These are phyloP conservation scores for Microstegium vimineum DNA, from an alignment of 176 grass and related monocot species.

Conservation along the genomic window DNA sequence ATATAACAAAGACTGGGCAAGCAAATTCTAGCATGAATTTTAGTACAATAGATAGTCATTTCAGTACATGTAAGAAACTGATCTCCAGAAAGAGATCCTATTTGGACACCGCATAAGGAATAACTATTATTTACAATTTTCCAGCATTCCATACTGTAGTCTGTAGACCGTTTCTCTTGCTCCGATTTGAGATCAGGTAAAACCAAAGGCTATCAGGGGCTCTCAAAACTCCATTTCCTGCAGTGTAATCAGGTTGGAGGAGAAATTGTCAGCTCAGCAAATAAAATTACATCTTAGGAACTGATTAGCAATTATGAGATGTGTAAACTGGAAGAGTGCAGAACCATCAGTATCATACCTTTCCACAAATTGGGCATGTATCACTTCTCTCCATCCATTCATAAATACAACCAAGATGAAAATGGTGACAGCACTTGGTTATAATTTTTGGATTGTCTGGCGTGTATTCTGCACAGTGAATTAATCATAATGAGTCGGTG, in stretches of 20 bases:
- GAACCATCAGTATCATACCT: slow-evolving; percentile 32
- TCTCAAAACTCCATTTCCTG: slow-evolving; percentile 97
- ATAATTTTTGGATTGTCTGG: slow-evolving; percentile 80
- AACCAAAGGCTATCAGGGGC: slow-evolving; percentile 41
- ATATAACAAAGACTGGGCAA: neutral
- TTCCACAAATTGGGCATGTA: slow-evolving; percentile 82
- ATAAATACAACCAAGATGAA: slow-evolving; percentile 95
- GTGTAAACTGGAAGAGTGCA: neutral
- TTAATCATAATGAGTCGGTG: neutral
- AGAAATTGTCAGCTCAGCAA: neutral
- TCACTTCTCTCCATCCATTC: slow-evolving; percentile 99
- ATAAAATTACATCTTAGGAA: neutral
- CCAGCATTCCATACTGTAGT: slow-evolving; percentile 13
- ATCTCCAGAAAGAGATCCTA: slow-evolving; percentile 20
- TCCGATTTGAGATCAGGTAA: neutral
- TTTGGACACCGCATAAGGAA: neutral
- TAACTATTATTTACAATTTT: slow-evolving; percentile 58
- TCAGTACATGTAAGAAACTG: slow-evolving; percentile 28
- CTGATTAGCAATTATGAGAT: neutral
- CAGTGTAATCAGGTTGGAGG: slow-evolving; percentile 3
- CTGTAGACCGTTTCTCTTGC: slow-evolving; percentile 2
- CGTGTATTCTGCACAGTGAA: slow-evolving; percentile 63
- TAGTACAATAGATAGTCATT: neutral
- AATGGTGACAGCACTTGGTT: slow-evolving; percentile 82
- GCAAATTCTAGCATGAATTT: slow-evolving; percentile 10